Evolutionary conservation across 1,139 yeast species (phyloP).

Genomic region (Hyphopichia fennica): DNA sequence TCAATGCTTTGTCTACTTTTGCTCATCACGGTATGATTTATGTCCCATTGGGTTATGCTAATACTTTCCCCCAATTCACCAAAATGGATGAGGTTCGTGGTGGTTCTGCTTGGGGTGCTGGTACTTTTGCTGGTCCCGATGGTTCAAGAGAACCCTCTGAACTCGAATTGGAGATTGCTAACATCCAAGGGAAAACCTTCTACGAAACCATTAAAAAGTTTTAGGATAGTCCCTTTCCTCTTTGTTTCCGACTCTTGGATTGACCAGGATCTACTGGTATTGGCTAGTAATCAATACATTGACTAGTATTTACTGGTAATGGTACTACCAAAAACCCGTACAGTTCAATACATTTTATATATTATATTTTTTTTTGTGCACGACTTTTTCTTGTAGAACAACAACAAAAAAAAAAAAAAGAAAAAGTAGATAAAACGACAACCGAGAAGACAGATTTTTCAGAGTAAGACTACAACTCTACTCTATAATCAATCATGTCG

Average conservation of each 20-base stretch:
- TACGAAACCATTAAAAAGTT: conserved; percentile 13
- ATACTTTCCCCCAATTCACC: conserved; percentile 13
- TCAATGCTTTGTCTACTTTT: conserved; percentile 32
- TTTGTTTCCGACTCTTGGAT: too few relatives aligned
- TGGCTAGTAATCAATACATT: too few relatives aligned
- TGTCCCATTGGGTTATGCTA: conserved; percentile 35
- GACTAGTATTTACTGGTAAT: too few relatives aligned
- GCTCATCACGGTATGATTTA: conserved; percentile 39
- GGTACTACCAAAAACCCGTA: too few relatives aligned
- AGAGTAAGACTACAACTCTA: not conserved
- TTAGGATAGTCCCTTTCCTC: too few relatives aligned
- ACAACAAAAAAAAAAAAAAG: too few relatives aligned
- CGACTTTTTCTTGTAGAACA: too few relatives aligned
- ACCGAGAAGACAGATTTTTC: not conserved
- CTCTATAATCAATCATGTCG: not conserved
- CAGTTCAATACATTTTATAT: too few relatives aligned
- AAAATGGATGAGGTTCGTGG: conserved; percentile 36
- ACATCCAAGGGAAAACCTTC: conserved; percentile 34
- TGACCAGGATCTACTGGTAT: too few relatives aligned
- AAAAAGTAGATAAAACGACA: not conserved
- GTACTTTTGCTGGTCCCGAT: conserved; percentile 37
- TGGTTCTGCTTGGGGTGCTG: conserved; percentile 45
- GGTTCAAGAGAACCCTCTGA: conserved; percentile 36
- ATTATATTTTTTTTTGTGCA: too few relatives aligned
- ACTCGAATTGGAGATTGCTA: conserved; percentile 34